Percentiles rank a stretch among this genome's conserved stretches.
phyloP scores from a whole-genome alignment of 345 rosid species.

The Xanthoceras sorbifolium region DNA sequence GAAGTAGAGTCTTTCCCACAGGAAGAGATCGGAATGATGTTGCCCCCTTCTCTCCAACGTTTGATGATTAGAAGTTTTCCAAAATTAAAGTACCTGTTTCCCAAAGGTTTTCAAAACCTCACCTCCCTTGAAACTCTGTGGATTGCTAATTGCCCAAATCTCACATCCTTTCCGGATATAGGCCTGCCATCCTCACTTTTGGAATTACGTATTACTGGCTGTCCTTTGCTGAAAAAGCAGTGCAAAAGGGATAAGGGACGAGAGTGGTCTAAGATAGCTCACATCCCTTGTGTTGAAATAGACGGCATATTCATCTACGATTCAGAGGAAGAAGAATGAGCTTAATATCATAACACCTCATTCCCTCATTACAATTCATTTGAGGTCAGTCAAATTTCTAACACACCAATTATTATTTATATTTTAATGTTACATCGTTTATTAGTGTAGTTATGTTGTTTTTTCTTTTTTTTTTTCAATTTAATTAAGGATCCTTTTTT shows the following conservation, averaged over 20 bases:
- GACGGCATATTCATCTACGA: background rate
- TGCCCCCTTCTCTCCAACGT: background rate
- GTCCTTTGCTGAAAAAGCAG: conserved; percentile 8
- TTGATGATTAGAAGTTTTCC: background rate
- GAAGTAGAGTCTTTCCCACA: background rate
- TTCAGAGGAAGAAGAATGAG: background rate
- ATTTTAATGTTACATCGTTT: too few species aligned
- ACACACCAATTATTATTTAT: background rate
- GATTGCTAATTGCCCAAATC: background rate
- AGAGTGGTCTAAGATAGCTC: conserved; percentile 24
- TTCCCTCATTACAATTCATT: background rate
- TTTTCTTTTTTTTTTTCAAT: too few species aligned
- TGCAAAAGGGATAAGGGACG: conserved; percentile 18
- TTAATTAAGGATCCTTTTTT: too few species aligned
- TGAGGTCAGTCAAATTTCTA: background rate
- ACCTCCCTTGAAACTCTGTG: background rate
- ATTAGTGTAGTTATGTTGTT: background rate
- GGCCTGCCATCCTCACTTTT: background rate
- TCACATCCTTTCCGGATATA: background rate
- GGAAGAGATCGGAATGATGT: background rate
- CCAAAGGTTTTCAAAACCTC: conserved; percentile 23
- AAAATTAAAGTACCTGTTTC: conserved; percentile 5
- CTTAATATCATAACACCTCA: background rate
- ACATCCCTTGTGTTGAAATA: conserved; percentile 1
- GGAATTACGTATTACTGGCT: too few species aligned